Percentiles rank a stretch among this genome's conserved stretches.
These are phyloP conservation scores for Gnomoniopsis smithogilvyi DNA, from an alignment of 2,329 filamentous ascomycete species.

Conservation along the genomic window DNA sequence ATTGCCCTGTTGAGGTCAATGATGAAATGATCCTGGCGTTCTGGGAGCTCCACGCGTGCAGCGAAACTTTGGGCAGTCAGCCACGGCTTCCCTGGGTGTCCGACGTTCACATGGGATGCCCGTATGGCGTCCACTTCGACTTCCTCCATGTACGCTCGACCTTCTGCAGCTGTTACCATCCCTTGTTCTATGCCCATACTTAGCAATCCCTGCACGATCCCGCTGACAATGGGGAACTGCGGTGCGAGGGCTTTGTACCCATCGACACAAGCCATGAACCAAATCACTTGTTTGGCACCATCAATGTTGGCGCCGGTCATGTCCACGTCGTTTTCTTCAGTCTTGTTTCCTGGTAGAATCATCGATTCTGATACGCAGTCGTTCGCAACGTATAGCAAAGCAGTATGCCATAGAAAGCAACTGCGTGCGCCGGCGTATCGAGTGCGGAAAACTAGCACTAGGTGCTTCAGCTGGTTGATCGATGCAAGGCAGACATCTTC, in stretches of 20 bases:
- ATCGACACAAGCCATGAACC: constrained; percentile 26
- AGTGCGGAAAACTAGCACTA: constrained; percentile 17
- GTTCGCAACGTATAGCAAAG: constrained; percentile 27
- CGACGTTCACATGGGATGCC: background rate
- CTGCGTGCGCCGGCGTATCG: constrained; percentile 12
- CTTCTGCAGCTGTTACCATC: constrained; percentile 16
- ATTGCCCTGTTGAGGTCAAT: constrained; percentile 13
- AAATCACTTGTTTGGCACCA: constrained; percentile 20
- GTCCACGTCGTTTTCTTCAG: background rate
- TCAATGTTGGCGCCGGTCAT: constrained; percentile 13
- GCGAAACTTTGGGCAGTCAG: background rate
- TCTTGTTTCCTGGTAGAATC: background rate
- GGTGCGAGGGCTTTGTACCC: constrained; percentile 24
- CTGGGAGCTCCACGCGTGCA: background rate
- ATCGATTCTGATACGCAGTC: constrained; percentile 15
- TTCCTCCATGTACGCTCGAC: constrained; percentile 6
- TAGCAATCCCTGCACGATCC: constrained; percentile 24
- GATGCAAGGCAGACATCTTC: constrained; percentile 17
- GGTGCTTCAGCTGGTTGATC: constrained; percentile 20
- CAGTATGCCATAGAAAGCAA: constrained; percentile 26
- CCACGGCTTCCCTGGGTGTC: background rate
- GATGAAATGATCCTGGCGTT: background rate
- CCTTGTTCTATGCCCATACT: constrained; percentile 22
- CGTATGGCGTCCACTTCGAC: background rate
- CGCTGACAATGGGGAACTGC: constrained; percentile 22